Evolutionary conservation across 2,329 filamentous ascomycete species (phyloP).

Genomic region (Nothopassalora personata): DNA sequence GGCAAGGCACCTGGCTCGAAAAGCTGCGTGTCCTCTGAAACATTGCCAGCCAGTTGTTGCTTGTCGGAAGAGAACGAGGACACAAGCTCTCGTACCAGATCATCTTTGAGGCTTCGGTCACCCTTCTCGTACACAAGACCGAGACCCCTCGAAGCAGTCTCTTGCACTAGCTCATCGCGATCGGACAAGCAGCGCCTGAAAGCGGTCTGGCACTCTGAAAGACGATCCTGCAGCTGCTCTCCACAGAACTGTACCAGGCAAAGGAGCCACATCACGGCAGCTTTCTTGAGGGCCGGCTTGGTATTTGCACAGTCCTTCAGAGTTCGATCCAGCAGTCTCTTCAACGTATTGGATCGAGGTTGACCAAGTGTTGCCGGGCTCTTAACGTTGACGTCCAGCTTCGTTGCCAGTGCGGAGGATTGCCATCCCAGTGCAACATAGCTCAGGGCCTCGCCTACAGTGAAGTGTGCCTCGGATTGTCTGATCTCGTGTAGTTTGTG

Average conservation of each 20-base stretch:
- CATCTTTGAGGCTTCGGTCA: conserved; percentile 70
- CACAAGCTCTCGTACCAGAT: conserved; percentile 81
- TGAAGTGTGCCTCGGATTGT: conserved; percentile 82
- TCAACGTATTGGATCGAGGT: conserved; percentile 39
- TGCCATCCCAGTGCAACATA: conserved; percentile 76
- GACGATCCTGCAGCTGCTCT: conserved; percentile 67
- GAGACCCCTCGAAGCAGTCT: conserved; percentile 85
- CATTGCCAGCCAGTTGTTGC: conserved; percentile 65
- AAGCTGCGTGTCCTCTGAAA: conserved; percentile 84
- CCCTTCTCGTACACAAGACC: conserved; percentile 93
- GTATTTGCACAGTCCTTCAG: conserved; percentile 73
- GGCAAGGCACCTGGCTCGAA: conserved; percentile 88
- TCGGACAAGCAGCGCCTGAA: conserved; percentile 86
- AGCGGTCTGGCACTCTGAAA: conserved; percentile 75
- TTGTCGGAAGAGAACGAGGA: conserved; percentile 75
- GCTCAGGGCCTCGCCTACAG: conserved; percentile 81
- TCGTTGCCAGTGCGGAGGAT: conserved; percentile 69
- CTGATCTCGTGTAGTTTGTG: conserved; percentile 78
- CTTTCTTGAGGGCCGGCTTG: conserved; percentile 84
- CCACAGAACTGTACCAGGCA: conserved; percentile 88
- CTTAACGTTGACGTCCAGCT: conserved; percentile 65
- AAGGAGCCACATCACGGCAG: conserved; percentile 91
- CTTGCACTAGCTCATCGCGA: conserved; percentile 89
- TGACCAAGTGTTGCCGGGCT: conserved; percentile 31
- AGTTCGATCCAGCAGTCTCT: conserved; percentile 62